Evolutionary conservation across 148 eudicot genomes (phyloP).

Genomic region (Hydrangea macrophylla): DNA sequence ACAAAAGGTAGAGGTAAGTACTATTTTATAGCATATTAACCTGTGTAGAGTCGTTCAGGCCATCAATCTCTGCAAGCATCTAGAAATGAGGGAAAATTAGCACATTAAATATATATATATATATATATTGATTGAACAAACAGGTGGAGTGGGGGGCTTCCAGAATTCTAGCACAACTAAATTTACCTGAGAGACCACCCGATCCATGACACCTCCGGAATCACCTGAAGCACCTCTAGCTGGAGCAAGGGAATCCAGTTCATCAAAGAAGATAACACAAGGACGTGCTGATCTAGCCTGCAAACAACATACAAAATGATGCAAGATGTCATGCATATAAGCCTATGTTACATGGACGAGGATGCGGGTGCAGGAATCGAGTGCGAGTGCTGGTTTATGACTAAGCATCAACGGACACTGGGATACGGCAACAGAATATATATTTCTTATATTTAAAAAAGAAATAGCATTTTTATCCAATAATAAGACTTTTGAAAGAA

Average conservation of each 20-base stretch:
- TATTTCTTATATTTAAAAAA: too few species aligned
- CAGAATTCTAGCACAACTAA: not conserved
- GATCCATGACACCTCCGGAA: slow-evolving; percentile 99
- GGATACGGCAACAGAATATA: too few species aligned
- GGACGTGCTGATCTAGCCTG: slow-evolving; percentile 98
- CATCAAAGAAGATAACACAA: slow-evolving; percentile 97
- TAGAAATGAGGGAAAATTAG: slow-evolving; percentile 26
- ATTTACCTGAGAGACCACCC: slow-evolving; percentile 95
- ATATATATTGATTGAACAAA: not conserved
- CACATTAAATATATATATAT: slow-evolving; percentile 1
- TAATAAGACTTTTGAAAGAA: too few species aligned
- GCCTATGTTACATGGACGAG: too few species aligned
- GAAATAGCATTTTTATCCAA: too few species aligned
- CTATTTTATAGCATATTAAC: slow-evolving; percentile 24
- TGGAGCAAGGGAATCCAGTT: slow-evolving; percentile 98
- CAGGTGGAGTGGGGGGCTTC: not conserved
- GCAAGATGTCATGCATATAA: too few species aligned
- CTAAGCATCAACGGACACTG: too few species aligned
- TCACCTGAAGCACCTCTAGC: slow-evolving; percentile 99
- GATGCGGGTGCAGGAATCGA: too few species aligned
- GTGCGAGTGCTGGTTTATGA: too few species aligned
- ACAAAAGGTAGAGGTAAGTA: not conserved
- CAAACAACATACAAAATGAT: slow-evolving; percentile 18
- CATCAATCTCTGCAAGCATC: slow-evolving; percentile 99
- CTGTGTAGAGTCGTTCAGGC: slow-evolving; percentile 86